phyloP scores from a whole-genome alignment of 148 eudicot species.

The Bassia scoparia region DNA sequence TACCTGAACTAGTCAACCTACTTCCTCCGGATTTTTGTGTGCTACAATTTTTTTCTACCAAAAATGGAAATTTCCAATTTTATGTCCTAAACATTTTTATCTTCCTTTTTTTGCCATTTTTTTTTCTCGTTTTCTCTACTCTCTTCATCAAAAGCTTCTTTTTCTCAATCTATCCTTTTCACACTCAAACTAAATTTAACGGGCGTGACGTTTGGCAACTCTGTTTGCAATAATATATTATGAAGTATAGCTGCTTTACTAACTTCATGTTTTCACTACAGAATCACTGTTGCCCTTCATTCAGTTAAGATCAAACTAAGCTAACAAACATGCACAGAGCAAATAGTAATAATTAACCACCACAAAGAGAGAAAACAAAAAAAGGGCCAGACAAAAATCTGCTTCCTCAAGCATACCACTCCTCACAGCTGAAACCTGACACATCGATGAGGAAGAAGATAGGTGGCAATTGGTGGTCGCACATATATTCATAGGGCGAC shows the following conservation, averaged over 20 bases:
- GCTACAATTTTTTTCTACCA: no score
- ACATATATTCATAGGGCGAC: conserved; percentile 98
- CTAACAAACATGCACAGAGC: not conserved
- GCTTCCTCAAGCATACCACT: conserved; percentile 99
- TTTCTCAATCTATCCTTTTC: no score
- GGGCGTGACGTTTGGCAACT: no score
- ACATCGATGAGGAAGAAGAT: conserved; percentile 96
- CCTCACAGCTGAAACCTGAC: conserved; percentile 75
- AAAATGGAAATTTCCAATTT: no score
- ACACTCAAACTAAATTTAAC: no score
- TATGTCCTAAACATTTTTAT: no score
- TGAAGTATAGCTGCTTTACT: not conserved
- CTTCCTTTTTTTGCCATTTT: no score
- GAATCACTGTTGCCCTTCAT: not conserved
- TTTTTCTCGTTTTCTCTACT: no score
- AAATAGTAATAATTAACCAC: not conserved
- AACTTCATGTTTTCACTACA: not conserved
- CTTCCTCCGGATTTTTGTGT: no score
- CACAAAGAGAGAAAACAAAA: not conserved
- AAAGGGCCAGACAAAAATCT: no score
- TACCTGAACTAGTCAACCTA: not conserved
- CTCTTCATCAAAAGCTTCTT: no score
- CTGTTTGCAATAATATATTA: no score
- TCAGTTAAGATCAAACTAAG: not conserved
- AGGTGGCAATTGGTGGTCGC: conserved; percentile 99